Base-by-base conservation (phyloP, 345 rosid species). In the Abelmoschus esculentus region DNA sequence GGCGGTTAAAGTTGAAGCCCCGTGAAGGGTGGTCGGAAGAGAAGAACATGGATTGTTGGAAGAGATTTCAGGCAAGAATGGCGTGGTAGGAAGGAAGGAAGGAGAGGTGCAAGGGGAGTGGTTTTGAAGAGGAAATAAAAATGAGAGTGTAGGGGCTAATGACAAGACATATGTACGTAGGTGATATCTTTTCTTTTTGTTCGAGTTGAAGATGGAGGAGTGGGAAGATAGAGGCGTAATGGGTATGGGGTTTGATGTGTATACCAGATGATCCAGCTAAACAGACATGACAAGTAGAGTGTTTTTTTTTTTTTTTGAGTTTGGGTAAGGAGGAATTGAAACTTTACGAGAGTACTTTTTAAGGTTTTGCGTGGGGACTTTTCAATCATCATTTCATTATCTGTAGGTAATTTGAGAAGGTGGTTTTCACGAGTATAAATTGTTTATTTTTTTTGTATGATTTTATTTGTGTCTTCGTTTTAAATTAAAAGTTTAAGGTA, bases 231-330 rank as follows among this genome's bases (percentile, higher is more conserved):
- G 42, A 38, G 42, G 9, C 9, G 42, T 38, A 38, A 38, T 64
- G 77, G 65, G 71, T 70, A 71, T 70, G 83, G 83, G 82, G 70
- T 76, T 79, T 76, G 82, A 74, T 68, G 84, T 72, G 71, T 75
- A 74, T 72, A 76, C 62, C 72, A 74, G 72, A 65, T 74, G 73
- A 74, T 53, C 57, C 32, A 17, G 76, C 70, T 56, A 28, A 52
- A 57, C 57, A 67, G 78, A 63, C 18, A 73, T 55, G 79, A 72
- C 59, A 55, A 63, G 8, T 55, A 69, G 72, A 70, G 40, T 54
- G 54, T n/a, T 50, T 50, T 50, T 47, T 15, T 4, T 17, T n/a
- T n/a, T n/a, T n/a, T n/a, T n/a, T n/a, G n/a, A n/a, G n/a, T n/a
- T n/a, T n/a, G 52, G 17, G 61, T 57, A 26, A 26, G 61, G 38